Evolutionary conservation across 1,139 yeast genomes (phyloP).

Genomic region (Lodderomyces pseudojiufengensis): DNA sequence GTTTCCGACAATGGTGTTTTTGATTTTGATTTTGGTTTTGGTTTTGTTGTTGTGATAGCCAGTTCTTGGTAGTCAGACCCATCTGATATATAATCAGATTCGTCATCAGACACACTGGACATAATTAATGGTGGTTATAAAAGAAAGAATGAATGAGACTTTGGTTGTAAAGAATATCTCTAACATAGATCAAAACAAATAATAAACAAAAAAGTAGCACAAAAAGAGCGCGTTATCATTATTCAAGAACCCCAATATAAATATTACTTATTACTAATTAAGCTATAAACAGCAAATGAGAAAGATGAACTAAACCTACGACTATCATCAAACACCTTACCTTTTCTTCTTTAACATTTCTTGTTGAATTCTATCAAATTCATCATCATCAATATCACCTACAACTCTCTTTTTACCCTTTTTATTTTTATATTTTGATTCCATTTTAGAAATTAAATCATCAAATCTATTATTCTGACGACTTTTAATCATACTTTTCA

Average conservation of each 20-base stretch:
- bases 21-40: not conserved
- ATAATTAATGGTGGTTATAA: not conserved
- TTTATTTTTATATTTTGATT: slow-evolving; percentile 49
- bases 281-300: too few species aligned
- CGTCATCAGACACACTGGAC: slow-evolving; percentile 12
- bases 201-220: not conserved
- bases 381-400: slow-evolving; percentile 32
- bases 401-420: slow-evolving; percentile 33
- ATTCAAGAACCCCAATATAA: not conserved
- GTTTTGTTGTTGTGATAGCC: slow-evolving; percentile 9
- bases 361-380: slow-evolving; percentile 29
- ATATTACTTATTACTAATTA: too few species aligned
- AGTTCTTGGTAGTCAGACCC: slow-evolving; percentile 16
- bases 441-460: slow-evolving; percentile 47
- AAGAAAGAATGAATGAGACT: slow-evolving; percentile 1
- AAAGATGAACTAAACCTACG: too few species aligned
- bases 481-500: slow-evolving; percentile 49
- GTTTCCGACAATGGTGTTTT: slow-evolving; percentile 24
- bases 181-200: not conserved
- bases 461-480: slow-evolving; percentile 43
- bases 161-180: not conserved
- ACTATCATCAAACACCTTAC: not conserved
- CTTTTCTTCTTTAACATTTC: slow-evolving; percentile 11
- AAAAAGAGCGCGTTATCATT: not conserved
- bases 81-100: slow-evolving; percentile 13